A percentile compares a stretch with the other conserved stretches of the same genome.
These are phyloP conservation scores for Ophiostoma sp. DNA, from an alignment of 2,329 filamentous ascomycete species.

Conservation along the genomic window DNA sequence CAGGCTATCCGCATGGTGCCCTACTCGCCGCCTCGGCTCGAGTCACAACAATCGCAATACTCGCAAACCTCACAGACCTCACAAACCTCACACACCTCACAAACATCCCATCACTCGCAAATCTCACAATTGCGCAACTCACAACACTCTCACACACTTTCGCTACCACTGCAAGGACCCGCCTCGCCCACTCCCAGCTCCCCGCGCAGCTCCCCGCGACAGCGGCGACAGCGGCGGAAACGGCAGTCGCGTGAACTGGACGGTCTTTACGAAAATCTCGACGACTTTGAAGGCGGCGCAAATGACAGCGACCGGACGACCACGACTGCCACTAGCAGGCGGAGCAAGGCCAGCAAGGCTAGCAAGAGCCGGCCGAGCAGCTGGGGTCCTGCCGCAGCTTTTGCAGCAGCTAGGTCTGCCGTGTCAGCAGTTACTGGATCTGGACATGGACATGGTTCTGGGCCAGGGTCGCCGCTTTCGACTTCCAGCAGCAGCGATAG, in stretches of 20 bases:
- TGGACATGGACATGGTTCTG: slow-evolving; percentile 6
- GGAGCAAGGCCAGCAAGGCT: slow-evolving; percentile 13
- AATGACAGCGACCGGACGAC: slow-evolving; percentile 21
- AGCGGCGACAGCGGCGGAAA: slow-evolving; percentile 17
- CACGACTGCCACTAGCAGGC: slow-evolving; percentile 10
- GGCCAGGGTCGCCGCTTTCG: background rate
- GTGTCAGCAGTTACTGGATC: slow-evolving; percentile 21
- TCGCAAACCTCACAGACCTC: background rate
- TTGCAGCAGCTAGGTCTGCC: slow-evolving; percentile 18
- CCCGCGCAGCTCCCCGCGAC: slow-evolving; percentile 18
- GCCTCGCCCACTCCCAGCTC: slow-evolving; percentile 2
- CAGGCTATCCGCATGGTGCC: slow-evolving; percentile 45
- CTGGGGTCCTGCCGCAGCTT: slow-evolving; percentile 23
- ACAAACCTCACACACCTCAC: slow-evolving; percentile 4
- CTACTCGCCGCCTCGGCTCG: slow-evolving; percentile 43
- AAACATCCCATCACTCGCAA: background rate
- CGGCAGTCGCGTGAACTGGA: slow-evolving; percentile 1
- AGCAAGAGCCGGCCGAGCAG: slow-evolving; percentile 23
- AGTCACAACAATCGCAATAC: slow-evolving; percentile 25
- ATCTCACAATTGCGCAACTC: background rate
- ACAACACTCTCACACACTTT: slow-evolving; percentile 13
- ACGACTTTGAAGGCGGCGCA: slow-evolving; percentile 15
- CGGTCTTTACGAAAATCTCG: slow-evolving; percentile 6
- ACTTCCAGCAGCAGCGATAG: background rate
- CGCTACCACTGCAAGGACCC: background rate